Conservation (phyloP, 139 green algal species). For the Closterium sp. region DNA sequence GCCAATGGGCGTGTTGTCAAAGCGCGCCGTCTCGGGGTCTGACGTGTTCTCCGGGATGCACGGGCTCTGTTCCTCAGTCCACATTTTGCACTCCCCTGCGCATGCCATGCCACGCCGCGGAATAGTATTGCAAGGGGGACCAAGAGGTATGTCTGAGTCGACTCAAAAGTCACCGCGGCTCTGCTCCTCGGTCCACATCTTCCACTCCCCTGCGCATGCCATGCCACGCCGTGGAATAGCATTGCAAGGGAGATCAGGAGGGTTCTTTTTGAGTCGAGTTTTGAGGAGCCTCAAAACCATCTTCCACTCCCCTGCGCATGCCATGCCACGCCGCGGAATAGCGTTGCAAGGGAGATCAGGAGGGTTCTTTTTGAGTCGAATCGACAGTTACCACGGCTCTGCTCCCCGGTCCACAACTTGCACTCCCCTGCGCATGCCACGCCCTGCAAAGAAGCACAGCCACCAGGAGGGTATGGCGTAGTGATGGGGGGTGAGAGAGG, state of each 20-base stretch:
- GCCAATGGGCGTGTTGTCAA: background rate
- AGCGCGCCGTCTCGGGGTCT: background rate
- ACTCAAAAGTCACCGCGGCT: background rate
- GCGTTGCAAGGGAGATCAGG: background rate
- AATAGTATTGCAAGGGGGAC: too few species aligned
- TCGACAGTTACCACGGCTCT: too few species aligned
- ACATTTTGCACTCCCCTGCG: conserved; percentile 9
- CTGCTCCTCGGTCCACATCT: background rate
- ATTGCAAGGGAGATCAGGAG: background rate
- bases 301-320: too few species aligned
- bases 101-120: too few species aligned
- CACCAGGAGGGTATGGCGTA: background rate
- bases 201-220: too few species aligned
- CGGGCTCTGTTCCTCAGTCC: background rate
- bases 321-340: too few species aligned
- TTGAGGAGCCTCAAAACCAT: background rate
- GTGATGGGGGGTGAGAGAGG: background rate
- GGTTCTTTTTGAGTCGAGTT: background rate
- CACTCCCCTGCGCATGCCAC: too few species aligned
- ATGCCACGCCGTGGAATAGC: too few species aligned
- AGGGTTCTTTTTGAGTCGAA: background rate
- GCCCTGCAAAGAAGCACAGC: background rate
- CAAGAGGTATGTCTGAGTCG: background rate
- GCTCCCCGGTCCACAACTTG: background rate
- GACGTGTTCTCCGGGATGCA: background rate